Percentiles rank a stretch among this genome's conserved stretches.
phyloP scores from a whole-genome alignment of 164 flowering plant genomes.

The Houttuynia cordata region DNA sequence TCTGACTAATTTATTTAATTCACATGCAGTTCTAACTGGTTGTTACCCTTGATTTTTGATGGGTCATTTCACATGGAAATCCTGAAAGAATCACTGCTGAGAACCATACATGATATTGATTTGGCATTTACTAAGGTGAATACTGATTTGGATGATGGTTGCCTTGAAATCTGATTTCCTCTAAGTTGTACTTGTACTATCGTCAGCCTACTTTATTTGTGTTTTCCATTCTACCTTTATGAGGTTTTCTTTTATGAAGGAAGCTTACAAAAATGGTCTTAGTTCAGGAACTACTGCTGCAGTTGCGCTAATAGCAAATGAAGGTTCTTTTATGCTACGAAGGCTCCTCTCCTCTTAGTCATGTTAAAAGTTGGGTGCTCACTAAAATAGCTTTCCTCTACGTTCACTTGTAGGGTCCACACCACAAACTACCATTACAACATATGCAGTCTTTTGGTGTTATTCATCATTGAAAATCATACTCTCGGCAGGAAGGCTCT shows the following conservation, averaged over 20 bases:
- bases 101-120: slow-evolving; percentile 84
- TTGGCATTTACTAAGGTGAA: slow-evolving; percentile 66
- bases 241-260: slow-evolving; percentile 40
- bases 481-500: slow-evolving; percentile 46
- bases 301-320: slow-evolving; percentile 61
- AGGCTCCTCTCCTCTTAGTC: slow-evolving; percentile 47
- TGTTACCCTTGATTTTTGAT: slow-evolving; percentile 32
- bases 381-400: background rate
- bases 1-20: background rate
- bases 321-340: slow-evolving; percentile 91
- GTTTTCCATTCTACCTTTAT: slow-evolving; percentile 1
- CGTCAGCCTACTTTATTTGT: background rate
- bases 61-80: slow-evolving; percentile 70
- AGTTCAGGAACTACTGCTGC: slow-evolving; percentile 89
- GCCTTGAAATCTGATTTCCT: background rate
- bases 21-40: slow-evolving; percentile 34
- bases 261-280: slow-evolving; percentile 56
- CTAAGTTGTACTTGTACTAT: background rate
- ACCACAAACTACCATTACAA: background rate
- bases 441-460: background rate
- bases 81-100: slow-evolving; percentile 78
- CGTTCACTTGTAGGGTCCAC: background rate
- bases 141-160: background rate
- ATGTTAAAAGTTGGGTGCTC: slow-evolving; percentile 49
- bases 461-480: background rate